Conservation (phyloP, 495 filamentous ascomycete species). For the Evansstolkia leycettana region DNA sequence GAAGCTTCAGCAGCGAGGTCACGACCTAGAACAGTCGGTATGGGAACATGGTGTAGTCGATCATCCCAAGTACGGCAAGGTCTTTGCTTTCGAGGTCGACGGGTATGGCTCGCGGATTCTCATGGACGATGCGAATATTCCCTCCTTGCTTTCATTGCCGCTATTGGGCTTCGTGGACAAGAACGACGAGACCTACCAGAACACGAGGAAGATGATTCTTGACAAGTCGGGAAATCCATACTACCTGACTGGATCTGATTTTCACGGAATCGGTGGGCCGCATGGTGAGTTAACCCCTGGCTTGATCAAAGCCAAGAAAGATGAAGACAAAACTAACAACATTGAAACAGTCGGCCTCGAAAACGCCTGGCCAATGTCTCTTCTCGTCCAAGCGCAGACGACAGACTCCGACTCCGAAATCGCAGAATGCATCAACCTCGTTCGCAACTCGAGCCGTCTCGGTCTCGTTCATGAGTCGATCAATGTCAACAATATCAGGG, state of each 20-base stretch:
- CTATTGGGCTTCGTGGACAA: conserved; percentile 68
- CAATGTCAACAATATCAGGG: conserved; percentile 58
- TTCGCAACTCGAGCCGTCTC: conserved; percentile 57
- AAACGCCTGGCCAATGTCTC: conserved; percentile 96
- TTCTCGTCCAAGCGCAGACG: conserved; percentile 84
- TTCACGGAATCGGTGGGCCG: conserved; percentile 80
- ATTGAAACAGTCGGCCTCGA: conserved; percentile 49
- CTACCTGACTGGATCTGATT: conserved; percentile 65
- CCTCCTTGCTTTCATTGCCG: conserved; percentile 77
- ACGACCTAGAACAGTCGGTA: conserved; percentile 61
- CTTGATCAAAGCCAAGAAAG: conserved; percentile 32
- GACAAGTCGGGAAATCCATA: conserved; percentile 75
- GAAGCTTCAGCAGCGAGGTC: conserved; percentile 50
- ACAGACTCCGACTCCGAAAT: conserved; percentile 84
- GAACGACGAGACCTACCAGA: conserved; percentile 63
- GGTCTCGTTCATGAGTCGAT: conserved; percentile 90
- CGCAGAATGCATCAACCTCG: conserved; percentile 49
- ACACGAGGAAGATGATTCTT: conserved; percentile 87
- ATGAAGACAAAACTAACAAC: not conserved
- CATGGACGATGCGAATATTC: conserved; percentile 97
- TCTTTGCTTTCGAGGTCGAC: conserved; percentile 96
- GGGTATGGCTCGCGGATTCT: conserved; percentile 83
- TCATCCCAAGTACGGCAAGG: conserved; percentile 70
- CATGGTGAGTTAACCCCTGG: conserved; percentile 28
- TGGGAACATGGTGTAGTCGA: conserved; percentile 83